phyloP scores from a whole-genome alignment of 345 rosid genomes.

The Camelina hispida region DNA sequence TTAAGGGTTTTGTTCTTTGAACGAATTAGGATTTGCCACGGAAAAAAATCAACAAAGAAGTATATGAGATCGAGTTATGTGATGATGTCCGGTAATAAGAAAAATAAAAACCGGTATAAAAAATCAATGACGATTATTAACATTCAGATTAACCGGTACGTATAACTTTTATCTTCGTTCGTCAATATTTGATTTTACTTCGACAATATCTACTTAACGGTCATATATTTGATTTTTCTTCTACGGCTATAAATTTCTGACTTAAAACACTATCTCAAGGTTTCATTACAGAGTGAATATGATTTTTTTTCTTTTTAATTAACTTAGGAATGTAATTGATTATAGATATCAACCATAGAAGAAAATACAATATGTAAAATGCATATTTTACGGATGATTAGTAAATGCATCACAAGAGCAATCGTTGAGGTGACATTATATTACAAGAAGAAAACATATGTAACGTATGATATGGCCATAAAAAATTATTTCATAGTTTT shows the following conservation, averaged over 20 bases:
- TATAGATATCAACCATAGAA: too few species aligned
- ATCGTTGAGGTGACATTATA: too few species aligned
- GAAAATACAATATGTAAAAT: too few species aligned
- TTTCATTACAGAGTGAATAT: background rate
- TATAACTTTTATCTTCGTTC: background rate
- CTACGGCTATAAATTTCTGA: background rate
- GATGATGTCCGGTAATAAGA: background rate
- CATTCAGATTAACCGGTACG: background rate
- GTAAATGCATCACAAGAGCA: background rate
- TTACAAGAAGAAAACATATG: background rate
- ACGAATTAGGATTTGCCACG: background rate
- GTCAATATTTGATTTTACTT: background rate
- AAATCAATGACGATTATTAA: background rate
- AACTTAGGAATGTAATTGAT: background rate
- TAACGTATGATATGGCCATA: background rate
- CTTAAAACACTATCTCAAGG: background rate
- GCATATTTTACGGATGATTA: background rate
- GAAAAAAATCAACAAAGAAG: background rate
- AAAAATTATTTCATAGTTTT: background rate
- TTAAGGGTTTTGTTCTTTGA: slow-evolving; percentile 31
- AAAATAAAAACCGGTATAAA: background rate
- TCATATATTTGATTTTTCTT: background rate
- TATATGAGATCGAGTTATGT: slow-evolving; percentile 16
- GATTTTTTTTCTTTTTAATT: background rate
- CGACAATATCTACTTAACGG: background rate